Base-by-base conservation (phyloP, 768 basidiomycete species). In the Mycena haematopus region DNA sequence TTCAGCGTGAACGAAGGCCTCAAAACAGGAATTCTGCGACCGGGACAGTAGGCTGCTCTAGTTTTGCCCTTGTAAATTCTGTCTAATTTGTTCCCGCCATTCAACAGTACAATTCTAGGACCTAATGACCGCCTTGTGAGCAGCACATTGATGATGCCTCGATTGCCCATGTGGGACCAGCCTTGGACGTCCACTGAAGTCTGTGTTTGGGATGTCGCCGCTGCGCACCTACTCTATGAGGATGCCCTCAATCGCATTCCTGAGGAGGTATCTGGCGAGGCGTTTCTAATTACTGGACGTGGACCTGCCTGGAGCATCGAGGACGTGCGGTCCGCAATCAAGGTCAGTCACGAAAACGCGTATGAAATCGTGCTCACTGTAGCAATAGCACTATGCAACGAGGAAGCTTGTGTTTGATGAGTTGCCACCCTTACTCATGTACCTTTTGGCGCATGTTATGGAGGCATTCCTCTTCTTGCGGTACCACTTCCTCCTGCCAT, bases 1-100 rank as follows among this genome's bases (percentile, higher is more conserved):
- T 84, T 85, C n/a, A 85, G 86, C 68, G 79, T 77, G 6, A 70
- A 76, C 53, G 75, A 75, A 6, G 78, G 78, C 10, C 71, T 87
- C 13, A 70, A 77, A 52, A 86, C 86, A 3, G 84, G 73, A 1
- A 71, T 74, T 24, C 52, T 78, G 40, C 72, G 75, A 17, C 77
- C 77, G 6, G 75, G 73, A 42, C 70, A 66, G 77, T 78, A 51
- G 56, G 74, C 68, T 11, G 13, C 10, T 33, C 11, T 35, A 38
- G 22, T 35, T 9, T 47, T 22, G 25, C 27, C 42, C 38, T 21
- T 40, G 25, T 3, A 24, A 36, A 49, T 29, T 33, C 51, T 53
- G 15, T n/a, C 22, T 21, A 19, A 58, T 56, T 50, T 36, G 49
- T 45, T 19, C 8, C 21, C 31, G 29, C 29, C 6, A 4, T 6